Evolutionary conservation across 1,284 basidiomycete species (phyloP).

Genomic region (Phellopilus nigrolimitatus): DNA sequence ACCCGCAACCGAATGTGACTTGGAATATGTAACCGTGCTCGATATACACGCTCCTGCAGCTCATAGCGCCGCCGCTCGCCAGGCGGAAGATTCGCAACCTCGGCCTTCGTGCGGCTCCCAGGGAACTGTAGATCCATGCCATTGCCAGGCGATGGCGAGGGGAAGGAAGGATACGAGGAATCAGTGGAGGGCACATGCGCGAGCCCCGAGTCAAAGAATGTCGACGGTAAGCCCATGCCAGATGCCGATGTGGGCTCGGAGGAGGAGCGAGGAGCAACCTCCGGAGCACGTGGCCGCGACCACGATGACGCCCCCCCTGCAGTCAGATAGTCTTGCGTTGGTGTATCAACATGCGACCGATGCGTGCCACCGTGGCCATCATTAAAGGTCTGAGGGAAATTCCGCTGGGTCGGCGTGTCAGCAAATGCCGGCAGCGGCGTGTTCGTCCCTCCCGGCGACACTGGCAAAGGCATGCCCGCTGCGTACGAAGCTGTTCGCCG

Average conservation of each 20-base stretch:
- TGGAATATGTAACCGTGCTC: conserved; percentile 53
- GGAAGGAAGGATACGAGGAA: conserved; percentile 11
- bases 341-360: not conserved
- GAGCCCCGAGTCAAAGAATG: conserved; percentile 9
- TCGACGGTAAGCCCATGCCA: conserved; percentile 1
- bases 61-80: conserved; percentile 49
- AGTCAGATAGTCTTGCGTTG: not conserved
- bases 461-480: conserved; percentile 2
- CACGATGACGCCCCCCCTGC: not conserved
- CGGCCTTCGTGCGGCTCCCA: conserved; percentile 20
- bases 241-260: conserved; percentile 7
- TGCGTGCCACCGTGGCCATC: not conserved
- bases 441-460: not conserved
- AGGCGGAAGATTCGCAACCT: conserved; percentile 18
- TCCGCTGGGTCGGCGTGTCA: not conserved
- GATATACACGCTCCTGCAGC: conserved; percentile 57
- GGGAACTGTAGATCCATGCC: conserved; percentile 15
- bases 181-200: conserved; percentile 7
- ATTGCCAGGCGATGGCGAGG: conserved; percentile 23
- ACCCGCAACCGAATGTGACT: conserved; percentile 51
- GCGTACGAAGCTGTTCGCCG: conserved; percentile 14
- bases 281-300: not conserved
- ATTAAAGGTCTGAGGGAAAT: not conserved
- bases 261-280: not conserved
- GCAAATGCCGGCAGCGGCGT: not conserved